A percentile compares a stretch with the other conserved stretches of the same genome.
Conservation (phyloP, 1,284 basidiomycete species). For the Ganoderma lucidum region DNA sequence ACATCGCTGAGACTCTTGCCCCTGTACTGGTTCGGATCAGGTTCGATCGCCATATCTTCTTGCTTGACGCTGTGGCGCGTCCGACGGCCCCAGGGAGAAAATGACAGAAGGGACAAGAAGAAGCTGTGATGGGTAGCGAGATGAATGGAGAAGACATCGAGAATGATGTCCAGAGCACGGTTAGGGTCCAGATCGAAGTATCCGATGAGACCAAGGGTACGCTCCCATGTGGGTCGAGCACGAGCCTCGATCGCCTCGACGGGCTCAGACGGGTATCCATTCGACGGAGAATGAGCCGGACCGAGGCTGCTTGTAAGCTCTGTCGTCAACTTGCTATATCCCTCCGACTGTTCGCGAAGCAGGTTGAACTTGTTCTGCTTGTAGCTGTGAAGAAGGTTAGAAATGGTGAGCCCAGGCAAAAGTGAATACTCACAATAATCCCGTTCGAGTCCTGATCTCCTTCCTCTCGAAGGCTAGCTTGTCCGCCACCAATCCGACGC, state of each 20-base stretch:
- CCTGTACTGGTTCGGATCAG: slow-evolving; percentile 52
- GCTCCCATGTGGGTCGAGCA: slow-evolving; percentile 83
- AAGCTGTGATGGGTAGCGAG: slow-evolving; percentile 89
- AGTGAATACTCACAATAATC: slow-evolving; percentile 70
- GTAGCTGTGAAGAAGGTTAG: slow-evolving; percentile 63
- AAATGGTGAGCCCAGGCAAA: slow-evolving; percentile 27
- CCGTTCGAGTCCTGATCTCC: slow-evolving; percentile 80
- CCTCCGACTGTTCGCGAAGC: slow-evolving; percentile 96
- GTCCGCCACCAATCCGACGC: slow-evolving; percentile 71
- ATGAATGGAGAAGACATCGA: slow-evolving; percentile 90
- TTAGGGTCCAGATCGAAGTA: slow-evolving; percentile 98
- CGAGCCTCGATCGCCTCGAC: slow-evolving; percentile 64
- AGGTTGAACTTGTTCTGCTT: slow-evolving; percentile 99
- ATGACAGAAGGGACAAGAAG: slow-evolving; percentile 87
- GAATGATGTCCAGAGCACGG: slow-evolving; percentile 91
- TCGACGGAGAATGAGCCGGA: slow-evolving; percentile 68
- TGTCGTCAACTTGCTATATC: slow-evolving; percentile 91
- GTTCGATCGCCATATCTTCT: slow-evolving; percentile 46
- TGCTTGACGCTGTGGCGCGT: slow-evolving; percentile 33
- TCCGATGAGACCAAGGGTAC: slow-evolving; percentile 89
- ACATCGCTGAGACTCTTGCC: slow-evolving; percentile 74
- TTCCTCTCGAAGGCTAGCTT: slow-evolving; percentile 71
- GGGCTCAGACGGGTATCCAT: slow-evolving; percentile 69
- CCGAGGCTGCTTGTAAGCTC: slow-evolving; percentile 86
- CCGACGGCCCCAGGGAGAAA: slow-evolving; percentile 77